A percentile compares a stretch with the other conserved stretches of the same genome.
phyloP scores from a whole-genome alignment of 129 eudicot genomes.

The Artemisia tridentata region DNA sequence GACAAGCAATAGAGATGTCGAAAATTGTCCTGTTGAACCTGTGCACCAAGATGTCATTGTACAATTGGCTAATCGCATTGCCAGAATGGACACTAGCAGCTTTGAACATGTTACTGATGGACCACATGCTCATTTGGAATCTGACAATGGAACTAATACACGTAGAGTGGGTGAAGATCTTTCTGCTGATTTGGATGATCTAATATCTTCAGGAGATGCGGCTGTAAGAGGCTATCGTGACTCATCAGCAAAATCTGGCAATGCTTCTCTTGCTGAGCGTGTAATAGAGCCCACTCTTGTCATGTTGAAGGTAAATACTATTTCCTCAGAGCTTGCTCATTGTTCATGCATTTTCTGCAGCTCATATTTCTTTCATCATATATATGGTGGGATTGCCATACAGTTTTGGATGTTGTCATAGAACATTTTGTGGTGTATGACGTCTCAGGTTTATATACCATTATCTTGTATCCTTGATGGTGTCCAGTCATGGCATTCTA shows the following conservation, averaged over 20 bases:
- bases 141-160: slow-evolving; percentile 49
- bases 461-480: slow-evolving; percentile 95
- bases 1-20: slow-evolving; percentile 24
- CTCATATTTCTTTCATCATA: background rate
- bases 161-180: slow-evolving; percentile 56
- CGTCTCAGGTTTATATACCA: slow-evolving; percentile 52
- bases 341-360: slow-evolving; percentile 6
- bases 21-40: slow-evolving; percentile 39
- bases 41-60: slow-evolving; percentile 40
- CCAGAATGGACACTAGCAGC: slow-evolving; percentile 49
- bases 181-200: slow-evolving; percentile 51
- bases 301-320: slow-evolving; percentile 70
- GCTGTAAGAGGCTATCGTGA: slow-evolving; percentile 45
- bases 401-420: background rate
- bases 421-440: background rate
- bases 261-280: slow-evolving; percentile 85
- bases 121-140: slow-evolving; percentile 43
- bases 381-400: background rate
- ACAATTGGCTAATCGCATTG: slow-evolving; percentile 44
- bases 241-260: slow-evolving; percentile 52
- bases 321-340: background rate
- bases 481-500: slow-evolving; percentile 76
- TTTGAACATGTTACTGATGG: slow-evolving; percentile 45
- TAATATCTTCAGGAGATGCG: slow-evolving; percentile 39
- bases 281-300: slow-evolving; percentile 90